A percentile compares a stretch with the other conserved stretches of the same genome.
Conservation (phyloP, 2,329 filamentous ascomycete species). For the Aureobasidium subglaciale region DNA sequence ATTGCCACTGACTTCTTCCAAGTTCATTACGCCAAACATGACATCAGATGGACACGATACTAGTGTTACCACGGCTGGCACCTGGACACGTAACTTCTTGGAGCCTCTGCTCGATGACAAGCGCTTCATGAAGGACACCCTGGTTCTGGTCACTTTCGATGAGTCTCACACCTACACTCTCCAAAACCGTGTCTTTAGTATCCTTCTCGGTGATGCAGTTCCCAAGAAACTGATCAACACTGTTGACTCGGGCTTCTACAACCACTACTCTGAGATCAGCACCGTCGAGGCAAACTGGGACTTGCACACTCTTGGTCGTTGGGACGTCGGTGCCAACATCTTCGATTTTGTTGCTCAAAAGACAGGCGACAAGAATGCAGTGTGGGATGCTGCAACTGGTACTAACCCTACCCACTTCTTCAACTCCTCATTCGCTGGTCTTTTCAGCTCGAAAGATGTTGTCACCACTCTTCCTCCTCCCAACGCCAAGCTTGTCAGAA, state of each 20-base stretch:
- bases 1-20: neutral
- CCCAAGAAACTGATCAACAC: conserved; percentile 59
- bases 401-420: conserved; percentile 24
- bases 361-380: conserved; percentile 28
- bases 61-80: conserved; percentile 59
- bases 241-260: conserved; percentile 54
- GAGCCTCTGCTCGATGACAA: conserved; percentile 61
- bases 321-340: conserved; percentile 42
- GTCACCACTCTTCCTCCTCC: conserved; percentile 24
- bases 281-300: conserved; percentile 42
- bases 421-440: conserved; percentile 29
- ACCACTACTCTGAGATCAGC: conserved; percentile 41
- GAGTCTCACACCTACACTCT: conserved; percentile 64
- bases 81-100: conserved; percentile 62
- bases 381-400: conserved; percentile 23
- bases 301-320: conserved; percentile 39
- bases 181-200: conserved; percentile 61
- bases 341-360: conserved; percentile 32
- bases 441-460: conserved; percentile 27
- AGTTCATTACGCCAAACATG: conserved; percentile 53
- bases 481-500: conserved; percentile 25
- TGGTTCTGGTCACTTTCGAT: conserved; percentile 71
- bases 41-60: conserved; percentile 76
- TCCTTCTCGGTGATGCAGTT: conserved; percentile 70
- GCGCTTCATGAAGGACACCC: conserved; percentile 67